Evolutionary conservation across 2,329 filamentous ascomycete genomes (phyloP).

Genomic region (Curvularia eragrostidis): DNA sequence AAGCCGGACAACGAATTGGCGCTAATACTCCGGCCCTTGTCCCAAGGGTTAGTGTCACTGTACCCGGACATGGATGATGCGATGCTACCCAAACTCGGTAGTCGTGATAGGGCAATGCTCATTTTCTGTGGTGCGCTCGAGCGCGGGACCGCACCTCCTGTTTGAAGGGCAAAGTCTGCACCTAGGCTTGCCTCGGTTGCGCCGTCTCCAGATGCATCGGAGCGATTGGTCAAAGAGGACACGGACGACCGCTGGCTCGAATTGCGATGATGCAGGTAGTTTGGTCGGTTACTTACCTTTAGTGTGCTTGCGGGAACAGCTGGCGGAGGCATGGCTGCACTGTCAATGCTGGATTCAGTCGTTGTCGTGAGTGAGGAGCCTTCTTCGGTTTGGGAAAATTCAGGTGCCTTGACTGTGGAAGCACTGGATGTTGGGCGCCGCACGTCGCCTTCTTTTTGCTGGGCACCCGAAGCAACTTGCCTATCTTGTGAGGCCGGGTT

Average conservation of each 20-base stretch:
- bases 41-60: slow-evolving; percentile 54
- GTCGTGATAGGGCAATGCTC: slow-evolving; percentile 69
- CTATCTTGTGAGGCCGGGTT: slow-evolving; percentile 3
- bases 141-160: slow-evolving; percentile 73
- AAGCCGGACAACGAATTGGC: slow-evolving; percentile 43
- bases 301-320: slow-evolving; percentile 31
- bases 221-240: slow-evolving; percentile 62
- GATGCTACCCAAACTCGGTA: slow-evolving; percentile 89
- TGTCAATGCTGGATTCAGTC: slow-evolving; percentile 42
- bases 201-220: slow-evolving; percentile 63
- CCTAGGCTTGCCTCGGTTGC: slow-evolving; percentile 79
- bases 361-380: slow-evolving; percentile 38
- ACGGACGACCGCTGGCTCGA: slow-evolving; percentile 65
- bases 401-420: slow-evolving; percentile 49
- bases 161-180: slow-evolving; percentile 81
- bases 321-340: slow-evolving; percentile 28
- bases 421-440: slow-evolving; percentile 48
- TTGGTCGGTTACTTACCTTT: slow-evolving; percentile 56
- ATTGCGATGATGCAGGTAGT: slow-evolving; percentile 62
- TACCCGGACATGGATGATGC: slow-evolving; percentile 72
- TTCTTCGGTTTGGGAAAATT: slow-evolving; percentile 41
- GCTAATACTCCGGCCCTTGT: slow-evolving; percentile 53
- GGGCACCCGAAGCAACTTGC: slow-evolving; percentile 18
- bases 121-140: slow-evolving; percentile 48
- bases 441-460: slow-evolving; percentile 30